These are phyloP conservation scores for Porcisia hertigi DNA, from an alignment of 208 protist species.

Conservation along the genomic window DNA sequence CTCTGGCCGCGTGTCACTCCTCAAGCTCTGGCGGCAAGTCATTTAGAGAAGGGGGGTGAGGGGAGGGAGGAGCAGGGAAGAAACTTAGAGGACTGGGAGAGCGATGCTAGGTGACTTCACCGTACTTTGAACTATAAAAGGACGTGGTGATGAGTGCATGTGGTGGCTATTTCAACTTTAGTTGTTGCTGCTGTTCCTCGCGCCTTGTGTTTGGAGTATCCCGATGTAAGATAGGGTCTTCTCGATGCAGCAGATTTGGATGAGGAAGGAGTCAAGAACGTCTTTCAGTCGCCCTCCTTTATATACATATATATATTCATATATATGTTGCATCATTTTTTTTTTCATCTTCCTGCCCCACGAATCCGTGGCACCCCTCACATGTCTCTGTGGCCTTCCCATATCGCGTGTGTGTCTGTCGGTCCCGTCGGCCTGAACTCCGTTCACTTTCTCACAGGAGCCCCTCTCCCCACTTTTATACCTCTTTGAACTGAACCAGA, in stretches of 20 bases:
- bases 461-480: not conserved
- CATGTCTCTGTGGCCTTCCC: not conserved
- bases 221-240: not conserved
- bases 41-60: not conserved
- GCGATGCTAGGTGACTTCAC: too few species aligned
- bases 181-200: not conserved
- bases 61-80: too few species aligned
- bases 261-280: too few species aligned
- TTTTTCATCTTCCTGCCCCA: not conserved
- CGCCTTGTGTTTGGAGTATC: not conserved
- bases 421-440: not conserved
- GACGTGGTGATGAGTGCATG: not conserved
- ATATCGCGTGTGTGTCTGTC: not conserved
- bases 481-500: not conserved
- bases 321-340: too few species aligned
- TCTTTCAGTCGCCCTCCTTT: not conserved
- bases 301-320: not conserved
- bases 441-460: not conserved
- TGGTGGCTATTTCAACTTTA: not conserved
- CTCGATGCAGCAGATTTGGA: too few species aligned
- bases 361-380: not conserved
- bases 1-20: conserved; percentile 49
- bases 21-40: conserved; percentile 51
- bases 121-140: not conserved
- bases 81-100: not conserved